phyloP scores from a whole-genome alignment of 2,329 filamentous ascomycete species.

The Penicillium sp. region DNA sequence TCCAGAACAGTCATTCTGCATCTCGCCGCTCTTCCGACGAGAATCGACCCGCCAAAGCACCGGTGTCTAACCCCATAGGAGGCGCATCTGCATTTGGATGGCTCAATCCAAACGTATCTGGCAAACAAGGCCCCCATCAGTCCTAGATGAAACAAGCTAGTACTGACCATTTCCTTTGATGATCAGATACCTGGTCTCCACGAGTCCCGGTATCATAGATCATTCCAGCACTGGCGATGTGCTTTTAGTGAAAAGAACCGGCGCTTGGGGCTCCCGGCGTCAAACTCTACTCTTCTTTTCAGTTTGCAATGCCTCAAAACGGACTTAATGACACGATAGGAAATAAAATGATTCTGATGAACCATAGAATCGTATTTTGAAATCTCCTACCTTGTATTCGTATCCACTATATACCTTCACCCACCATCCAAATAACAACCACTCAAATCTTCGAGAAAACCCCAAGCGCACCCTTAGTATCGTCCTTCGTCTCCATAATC shows the following conservation, averaged over 20 bases:
- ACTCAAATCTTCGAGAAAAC: constrained; percentile 58
- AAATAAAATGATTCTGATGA: background rate
- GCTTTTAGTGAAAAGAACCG: background rate
- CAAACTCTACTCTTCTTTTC: background rate
- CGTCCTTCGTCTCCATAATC: constrained; percentile 70
- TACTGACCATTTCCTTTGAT: constrained; percentile 3
- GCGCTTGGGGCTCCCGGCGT: background rate
- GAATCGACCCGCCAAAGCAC: constrained; percentile 43
- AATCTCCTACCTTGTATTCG: background rate
- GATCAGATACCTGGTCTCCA: background rate
- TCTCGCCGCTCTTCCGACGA: constrained; percentile 26
- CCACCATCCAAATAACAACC: background rate
- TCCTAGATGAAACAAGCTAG: constrained; percentile 27
- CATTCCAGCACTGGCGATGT: background rate
- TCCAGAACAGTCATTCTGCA: background rate
- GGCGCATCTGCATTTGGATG: constrained; percentile 92
- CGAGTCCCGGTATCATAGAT: background rate
- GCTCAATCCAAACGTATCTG: constrained; percentile 58
- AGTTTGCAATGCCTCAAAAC: background rate
- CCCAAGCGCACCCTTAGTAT: constrained; percentile 65
- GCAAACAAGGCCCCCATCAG: constrained; percentile 13
- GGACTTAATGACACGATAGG: background rate
- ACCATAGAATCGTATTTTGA: background rate
- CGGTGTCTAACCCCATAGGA: constrained; percentile 75
- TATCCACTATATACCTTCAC: background rate